Evolutionary conservation across 345 rosid genomes (phyloP).

Genomic region (Brassica incana): DNA sequence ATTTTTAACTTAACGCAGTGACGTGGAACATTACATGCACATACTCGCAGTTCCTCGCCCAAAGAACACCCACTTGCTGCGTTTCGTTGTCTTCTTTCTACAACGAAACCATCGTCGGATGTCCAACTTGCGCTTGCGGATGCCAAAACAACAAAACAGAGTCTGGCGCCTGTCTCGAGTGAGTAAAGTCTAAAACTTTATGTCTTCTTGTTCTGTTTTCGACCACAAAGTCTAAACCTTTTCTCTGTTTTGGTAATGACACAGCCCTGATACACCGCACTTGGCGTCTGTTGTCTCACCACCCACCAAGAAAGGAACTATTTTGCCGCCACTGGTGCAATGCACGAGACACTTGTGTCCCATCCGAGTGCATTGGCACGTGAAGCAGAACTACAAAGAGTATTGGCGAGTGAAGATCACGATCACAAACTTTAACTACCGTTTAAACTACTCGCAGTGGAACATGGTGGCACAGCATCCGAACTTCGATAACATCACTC

Average conservation of each 20-base stretch:
- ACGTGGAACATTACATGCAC: slow-evolving; percentile 98
- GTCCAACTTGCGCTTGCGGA: slow-evolving; percentile 85
- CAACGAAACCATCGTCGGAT: slow-evolving; percentile 72
- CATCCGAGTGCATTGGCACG: slow-evolving; percentile 82
- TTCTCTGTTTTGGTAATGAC: neutral
- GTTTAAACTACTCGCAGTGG: slow-evolving; percentile 81
- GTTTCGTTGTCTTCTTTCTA: slow-evolving; percentile 90
- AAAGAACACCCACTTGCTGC: slow-evolving; percentile 83
- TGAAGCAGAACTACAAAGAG: slow-evolving; percentile 82
- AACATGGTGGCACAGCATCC: slow-evolving; percentile 88
- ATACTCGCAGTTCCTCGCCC: slow-evolving; percentile 86
- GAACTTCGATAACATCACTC: slow-evolving; percentile 73
- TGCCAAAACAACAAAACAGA: slow-evolving; percentile 57
- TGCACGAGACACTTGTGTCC: slow-evolving; percentile 95
- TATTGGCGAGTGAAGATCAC: slow-evolving; percentile 94
- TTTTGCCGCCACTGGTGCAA: slow-evolving; percentile 55
- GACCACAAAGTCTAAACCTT: neutral
- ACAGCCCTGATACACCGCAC: slow-evolving; percentile 60
- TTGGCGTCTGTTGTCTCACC: slow-evolving; percentile 69
- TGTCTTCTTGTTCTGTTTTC: neutral
- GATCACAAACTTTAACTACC: slow-evolving; percentile 78
- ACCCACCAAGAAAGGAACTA: slow-evolving; percentile 43
- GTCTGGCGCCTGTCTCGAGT: slow-evolving; percentile 67
- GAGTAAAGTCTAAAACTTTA: slow-evolving; percentile 25
- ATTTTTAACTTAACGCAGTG: slow-evolving; percentile 52